Base-by-base conservation (phyloP, 371 early-diverging fungal species). In the Mucor velutinosus region DNA sequence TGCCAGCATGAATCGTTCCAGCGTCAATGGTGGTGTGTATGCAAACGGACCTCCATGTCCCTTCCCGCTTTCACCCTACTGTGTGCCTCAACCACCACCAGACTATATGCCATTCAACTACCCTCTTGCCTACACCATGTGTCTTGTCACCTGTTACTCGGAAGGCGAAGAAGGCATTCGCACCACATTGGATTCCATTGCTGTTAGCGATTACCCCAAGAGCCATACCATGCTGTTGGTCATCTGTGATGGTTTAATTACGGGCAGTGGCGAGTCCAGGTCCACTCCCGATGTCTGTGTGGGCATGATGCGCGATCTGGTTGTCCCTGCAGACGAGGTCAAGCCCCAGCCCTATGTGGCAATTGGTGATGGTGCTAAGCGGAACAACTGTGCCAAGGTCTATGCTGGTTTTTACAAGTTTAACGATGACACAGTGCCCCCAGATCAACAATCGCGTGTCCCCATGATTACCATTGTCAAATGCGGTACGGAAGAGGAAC, bases 311-410 rank as follows among this genome's bases (percentile, higher is more conserved):
- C 84, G 88, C 1, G 90, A 92, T 67, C 86, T 90, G 63, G 76
- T 90, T 25, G 77, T 89, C 0, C 87, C 87, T 10, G 83, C 82
- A 1, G 88, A 91, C 21, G 81, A 87, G 30, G 92, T 90, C 19
- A 51, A 81, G 66, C 78, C 92, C 5, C 78, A 90, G 59, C 83
- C 88, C n/a, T 99, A 99, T 78, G 86, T 98, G 17, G 95, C 99
- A 7, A 91, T 99, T 65, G 97, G 97, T 2, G 91, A 94, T 67
- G 99, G 99, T 4, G 69, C 86, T 32, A 93, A 93, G 78, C 93
- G 94, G 57, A 92, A 94, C 77, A 99, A 99, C 79, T 94, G 93
- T 91, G 99, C 97, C 66, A 93, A 93, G 74, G 93, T 97, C 25
- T 92, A 95, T 77, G 87, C 93, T 30, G 98, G 97, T 5, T 92